A percentile compares a stretch with the other conserved stretches of the same genome.
phyloP scores from a whole-genome alignment of 2,329 filamentous ascomycete genomes.

The Ascosphaera aggregata region DNA sequence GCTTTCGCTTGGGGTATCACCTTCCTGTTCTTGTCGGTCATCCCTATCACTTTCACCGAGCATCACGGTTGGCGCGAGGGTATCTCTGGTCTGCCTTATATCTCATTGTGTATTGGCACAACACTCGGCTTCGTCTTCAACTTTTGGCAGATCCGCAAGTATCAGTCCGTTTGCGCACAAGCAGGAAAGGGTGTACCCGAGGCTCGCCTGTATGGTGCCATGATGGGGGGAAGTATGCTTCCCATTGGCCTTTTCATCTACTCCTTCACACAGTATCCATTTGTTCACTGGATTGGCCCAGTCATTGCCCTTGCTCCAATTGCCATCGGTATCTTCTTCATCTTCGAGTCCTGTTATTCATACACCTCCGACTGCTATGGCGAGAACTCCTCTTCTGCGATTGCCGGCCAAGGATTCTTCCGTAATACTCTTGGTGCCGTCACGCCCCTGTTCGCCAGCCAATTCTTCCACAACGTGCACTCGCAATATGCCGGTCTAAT shows the following conservation, averaged over 20 bases:
- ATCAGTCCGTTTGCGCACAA: constrained; percentile 52
- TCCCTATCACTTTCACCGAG: constrained; percentile 45
- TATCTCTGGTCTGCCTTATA: constrained; percentile 66
- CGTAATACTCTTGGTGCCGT: constrained; percentile 59
- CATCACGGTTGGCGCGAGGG: constrained; percentile 58
- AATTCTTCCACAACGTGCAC: constrained; percentile 53
- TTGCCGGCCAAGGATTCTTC: constrained; percentile 62
- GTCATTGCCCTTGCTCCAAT: constrained; percentile 46
- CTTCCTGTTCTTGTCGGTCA: constrained; percentile 9
- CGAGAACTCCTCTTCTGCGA: constrained; percentile 55
- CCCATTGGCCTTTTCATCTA: constrained; percentile 44
- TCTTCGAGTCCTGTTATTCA: constrained; percentile 60
- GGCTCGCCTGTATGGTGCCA: no score
- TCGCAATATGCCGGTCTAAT: no score
- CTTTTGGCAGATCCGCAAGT: constrained; percentile 53
- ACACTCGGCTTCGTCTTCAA: constrained; percentile 45
- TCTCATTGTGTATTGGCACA: constrained; percentile 49
- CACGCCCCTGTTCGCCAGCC: constrained; percentile 55
- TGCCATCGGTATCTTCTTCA: constrained; percentile 62
- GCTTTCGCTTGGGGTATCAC: constrained; percentile 6
- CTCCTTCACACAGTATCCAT: constrained; percentile 43
- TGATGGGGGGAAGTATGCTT: constrained; percentile 52
- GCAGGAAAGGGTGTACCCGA: no score
- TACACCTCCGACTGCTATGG: constrained; percentile 47
- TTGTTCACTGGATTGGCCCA: constrained; percentile 47